Percentiles rank a stretch among this genome's conserved stretches.
These are phyloP conservation scores for Starmerella kuoi DNA, from an alignment of 805 yeast genomes.

Conservation along the genomic window DNA sequence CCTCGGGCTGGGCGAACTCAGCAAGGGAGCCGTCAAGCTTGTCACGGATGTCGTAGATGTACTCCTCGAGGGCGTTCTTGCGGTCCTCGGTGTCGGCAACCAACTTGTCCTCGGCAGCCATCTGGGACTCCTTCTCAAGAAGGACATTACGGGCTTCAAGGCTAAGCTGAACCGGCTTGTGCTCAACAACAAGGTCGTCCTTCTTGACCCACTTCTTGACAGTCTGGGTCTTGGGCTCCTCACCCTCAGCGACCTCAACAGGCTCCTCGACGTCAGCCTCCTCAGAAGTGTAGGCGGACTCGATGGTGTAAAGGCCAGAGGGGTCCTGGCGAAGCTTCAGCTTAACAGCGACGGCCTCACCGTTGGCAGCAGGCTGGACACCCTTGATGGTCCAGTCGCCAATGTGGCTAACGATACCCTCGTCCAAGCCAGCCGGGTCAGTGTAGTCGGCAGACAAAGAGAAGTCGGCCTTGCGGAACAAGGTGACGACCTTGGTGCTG, in stretches of 20 bases:
- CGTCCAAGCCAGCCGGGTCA: conserved; percentile 57
- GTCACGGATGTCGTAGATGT: conserved; percentile 93
- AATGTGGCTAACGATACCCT: conserved; percentile 48
- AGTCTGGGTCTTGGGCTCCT: conserved; percentile 62
- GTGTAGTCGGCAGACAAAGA: conserved; percentile 78
- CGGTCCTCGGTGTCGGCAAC: conserved; percentile 98
- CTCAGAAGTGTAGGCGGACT: conserved; percentile 88
- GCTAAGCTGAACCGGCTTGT: conserved; percentile 44
- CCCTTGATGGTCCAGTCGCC: conserved; percentile 84
- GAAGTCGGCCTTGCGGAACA: conserved; percentile 85
- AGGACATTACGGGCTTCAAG: conserved; percentile 49
- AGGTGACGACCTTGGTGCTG: conserved; percentile 86
- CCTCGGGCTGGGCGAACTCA: conserved; percentile 79
- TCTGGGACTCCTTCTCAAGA: conserved; percentile 72
- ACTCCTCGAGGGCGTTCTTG: conserved; percentile 96
- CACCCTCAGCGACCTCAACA: conserved; percentile 55
- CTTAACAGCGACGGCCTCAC: conserved; percentile 69
- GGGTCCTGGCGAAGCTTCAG: conserved; percentile 95
- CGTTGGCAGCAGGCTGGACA: conserved; percentile 51
- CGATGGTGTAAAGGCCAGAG: conserved; percentile 86
- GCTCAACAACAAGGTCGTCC: conserved; percentile 55
- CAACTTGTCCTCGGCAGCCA: conserved; percentile 83
- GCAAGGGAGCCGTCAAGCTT: conserved; percentile 87
- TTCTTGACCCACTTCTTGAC: conserved; percentile 92
- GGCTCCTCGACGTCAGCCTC: conserved; percentile 84